Percentiles rank a stretch among this genome's conserved stretches.
Evolutionary conservation across 2,329 filamentous ascomycete genomes (phyloP).

Genomic region (Epichloe hybrida): DNA sequence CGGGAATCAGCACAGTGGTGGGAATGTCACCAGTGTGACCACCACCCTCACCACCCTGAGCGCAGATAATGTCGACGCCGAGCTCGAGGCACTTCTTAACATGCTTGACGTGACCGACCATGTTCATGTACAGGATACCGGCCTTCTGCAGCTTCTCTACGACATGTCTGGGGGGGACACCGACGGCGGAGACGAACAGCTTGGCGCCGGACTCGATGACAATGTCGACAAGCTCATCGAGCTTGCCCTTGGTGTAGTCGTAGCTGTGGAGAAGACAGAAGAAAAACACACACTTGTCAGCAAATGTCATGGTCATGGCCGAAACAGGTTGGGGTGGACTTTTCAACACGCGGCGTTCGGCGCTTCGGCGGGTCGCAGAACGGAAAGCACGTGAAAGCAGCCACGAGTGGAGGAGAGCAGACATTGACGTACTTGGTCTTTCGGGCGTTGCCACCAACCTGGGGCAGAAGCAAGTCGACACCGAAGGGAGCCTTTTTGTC

Average conservation of each 20-base stretch:
- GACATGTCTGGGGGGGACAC: slow-evolving; percentile 81
- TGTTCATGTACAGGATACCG: slow-evolving; percentile 97
- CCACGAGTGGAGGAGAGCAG: not conserved
- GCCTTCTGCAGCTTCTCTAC: slow-evolving; percentile 81
- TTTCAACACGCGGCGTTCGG: not conserved
- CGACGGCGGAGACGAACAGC: slow-evolving; percentile 94
- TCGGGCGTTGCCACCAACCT: slow-evolving; percentile 84
- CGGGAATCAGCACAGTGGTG: slow-evolving; percentile 82
- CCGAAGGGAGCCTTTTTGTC: slow-evolving; percentile 95
- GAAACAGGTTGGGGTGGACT: not conserved
- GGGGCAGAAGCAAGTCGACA: slow-evolving; percentile 83
- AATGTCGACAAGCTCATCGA: slow-evolving; percentile 77
- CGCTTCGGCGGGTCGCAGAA: not conserved
- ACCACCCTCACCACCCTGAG: slow-evolving; percentile 93
- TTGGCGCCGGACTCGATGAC: slow-evolving; percentile 84
- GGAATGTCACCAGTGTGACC: slow-evolving; percentile 93
- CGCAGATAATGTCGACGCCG: slow-evolving; percentile 93
- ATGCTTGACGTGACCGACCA: slow-evolving; percentile 99
- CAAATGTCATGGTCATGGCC: not conserved
- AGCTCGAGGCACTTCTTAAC: slow-evolving; percentile 89
- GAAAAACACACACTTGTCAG: not conserved
- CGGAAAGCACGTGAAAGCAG: not conserved
- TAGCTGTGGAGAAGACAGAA: slow-evolving; percentile 47
- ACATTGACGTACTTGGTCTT: slow-evolving; percentile 63
- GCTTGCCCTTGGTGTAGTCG: slow-evolving; percentile 99